Percentiles rank a stretch among this genome's conserved stretches.
phyloP scores from a whole-genome alignment of 2,329 filamentous ascomycete genomes.

The Incumbomyces delicatus region DNA sequence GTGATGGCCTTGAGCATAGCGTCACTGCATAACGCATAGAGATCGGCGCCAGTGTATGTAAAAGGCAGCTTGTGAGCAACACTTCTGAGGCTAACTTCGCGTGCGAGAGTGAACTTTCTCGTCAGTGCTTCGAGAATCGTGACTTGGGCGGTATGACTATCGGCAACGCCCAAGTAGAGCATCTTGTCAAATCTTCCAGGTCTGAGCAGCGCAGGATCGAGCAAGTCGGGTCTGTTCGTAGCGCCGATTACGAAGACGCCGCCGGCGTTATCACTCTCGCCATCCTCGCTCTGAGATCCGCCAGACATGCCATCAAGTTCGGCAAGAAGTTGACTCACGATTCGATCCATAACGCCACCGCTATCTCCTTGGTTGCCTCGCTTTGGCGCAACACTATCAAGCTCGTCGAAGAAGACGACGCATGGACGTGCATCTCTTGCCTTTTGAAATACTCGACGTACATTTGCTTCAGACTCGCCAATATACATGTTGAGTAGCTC shows the following conservation, averaged over 20 bases:
- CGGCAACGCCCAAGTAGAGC: constrained; percentile 91
- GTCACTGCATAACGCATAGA: constrained; percentile 94
- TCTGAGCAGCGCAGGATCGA: constrained; percentile 80
- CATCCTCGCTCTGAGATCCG: constrained; percentile 35
- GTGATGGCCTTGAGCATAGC: constrained; percentile 99
- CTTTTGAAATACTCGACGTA: constrained; percentile 77
- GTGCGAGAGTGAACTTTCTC: constrained; percentile 81
- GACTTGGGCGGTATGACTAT: constrained; percentile 92
- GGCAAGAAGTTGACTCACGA: constrained; percentile 86
- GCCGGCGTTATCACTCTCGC: constrained; percentile 38
- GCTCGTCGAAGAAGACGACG: constrained; percentile 86
- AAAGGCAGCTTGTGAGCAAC: constrained; percentile 76
- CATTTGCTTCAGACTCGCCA: constrained; percentile 86
- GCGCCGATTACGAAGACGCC: constrained; percentile 96
- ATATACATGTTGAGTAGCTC: constrained; percentile 95
- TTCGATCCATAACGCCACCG: constrained; percentile 95
- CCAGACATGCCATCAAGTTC: constrained; percentile 97
- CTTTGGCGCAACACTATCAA: constrained; percentile 91
- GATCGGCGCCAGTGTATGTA: constrained; percentile 93
- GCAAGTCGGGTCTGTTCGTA: constrained; percentile 84
- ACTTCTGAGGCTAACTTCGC: constrained; percentile 61
- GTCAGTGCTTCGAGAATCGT: constrained; percentile 91
- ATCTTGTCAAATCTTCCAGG: constrained; percentile 96
- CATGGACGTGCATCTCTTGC: constrained; percentile 78
- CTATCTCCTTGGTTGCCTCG: constrained; percentile 95